phyloP scores from a whole-genome alignment of 2,329 filamentous ascomycete species.

The Calonectria honghensis region DNA sequence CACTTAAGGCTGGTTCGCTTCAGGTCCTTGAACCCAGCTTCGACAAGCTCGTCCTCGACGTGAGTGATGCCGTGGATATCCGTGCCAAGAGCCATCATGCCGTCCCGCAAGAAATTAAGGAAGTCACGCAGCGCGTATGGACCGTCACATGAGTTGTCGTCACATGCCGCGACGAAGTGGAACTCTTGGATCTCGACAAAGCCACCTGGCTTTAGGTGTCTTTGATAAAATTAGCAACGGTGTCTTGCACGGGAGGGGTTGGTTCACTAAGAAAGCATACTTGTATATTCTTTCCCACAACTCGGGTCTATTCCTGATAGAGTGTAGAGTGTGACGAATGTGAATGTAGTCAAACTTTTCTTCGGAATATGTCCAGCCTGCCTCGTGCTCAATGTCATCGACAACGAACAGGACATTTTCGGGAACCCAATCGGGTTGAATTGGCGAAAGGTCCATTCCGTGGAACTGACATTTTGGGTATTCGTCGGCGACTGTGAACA shows the following conservation, averaged over 20 bases:
- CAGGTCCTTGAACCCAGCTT: conserved; percentile 66
- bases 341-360: conserved; percentile 70
- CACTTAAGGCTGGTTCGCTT: conserved; percentile 66
- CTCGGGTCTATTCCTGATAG: conserved; percentile 63
- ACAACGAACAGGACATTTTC: conserved; percentile 71
- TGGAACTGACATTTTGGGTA: conserved; percentile 67
- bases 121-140: conserved; percentile 70
- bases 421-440: conserved; percentile 71
- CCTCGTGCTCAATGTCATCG: conserved; percentile 71
- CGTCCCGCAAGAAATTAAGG: conserved; percentile 62
- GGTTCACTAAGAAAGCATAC: conserved; percentile 54
- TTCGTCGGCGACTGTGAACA: conserved; percentile 65
- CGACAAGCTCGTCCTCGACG: conserved; percentile 60
- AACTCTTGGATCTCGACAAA: conserved; percentile 71
- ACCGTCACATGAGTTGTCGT: conserved; percentile 66
- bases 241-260: not conserved
- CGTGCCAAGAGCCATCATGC: conserved; percentile 64
- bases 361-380: conserved; percentile 69
- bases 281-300: conserved; percentile 66
- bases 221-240: conserved; percentile 47
- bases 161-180: conserved; percentile 63
- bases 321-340: conserved; percentile 67
- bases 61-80: conserved; percentile 64
- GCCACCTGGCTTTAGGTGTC: conserved; percentile 71
- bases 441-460: conserved; percentile 71